Conservation (phyloP, 257 asterid genomes). For the Capsicum pubescens region DNA sequence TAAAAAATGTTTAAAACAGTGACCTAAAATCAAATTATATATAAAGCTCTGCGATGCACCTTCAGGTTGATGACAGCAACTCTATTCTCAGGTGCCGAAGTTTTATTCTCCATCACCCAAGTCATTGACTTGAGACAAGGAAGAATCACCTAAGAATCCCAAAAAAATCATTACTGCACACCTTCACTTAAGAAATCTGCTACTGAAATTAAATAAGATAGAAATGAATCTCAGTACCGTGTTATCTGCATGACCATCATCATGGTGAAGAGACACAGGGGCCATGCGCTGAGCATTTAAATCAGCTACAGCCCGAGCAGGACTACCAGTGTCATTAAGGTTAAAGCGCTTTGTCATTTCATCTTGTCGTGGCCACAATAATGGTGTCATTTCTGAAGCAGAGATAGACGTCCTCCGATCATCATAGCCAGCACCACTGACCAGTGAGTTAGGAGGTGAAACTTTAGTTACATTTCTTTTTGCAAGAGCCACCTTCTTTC, state of each 20-base stretch:
- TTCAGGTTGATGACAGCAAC: constrained; percentile 85
- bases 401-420: constrained; percentile 50
- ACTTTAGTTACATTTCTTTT: constrained; percentile 67
- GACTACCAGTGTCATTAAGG: constrained; percentile 61
- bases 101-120: constrained; percentile 92
- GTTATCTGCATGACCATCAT: constrained; percentile 58
- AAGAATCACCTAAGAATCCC: constrained; percentile 58
- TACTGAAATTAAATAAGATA: background rate
- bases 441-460: constrained; percentile 61
- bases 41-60: constrained; percentile 50
- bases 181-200: constrained; percentile 14
- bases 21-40: constrained; percentile 8
- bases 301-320: constrained; percentile 51
- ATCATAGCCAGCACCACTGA: constrained; percentile 57
- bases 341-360: constrained; percentile 60
- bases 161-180: constrained; percentile 28
- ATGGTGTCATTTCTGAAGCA: constrained; percentile 61
- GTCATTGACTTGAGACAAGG: constrained; percentile 95
- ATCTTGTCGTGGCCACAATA: constrained; percentile 82
- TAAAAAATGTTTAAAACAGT: background rate
- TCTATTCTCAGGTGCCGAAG: constrained; percentile 62
- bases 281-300: constrained; percentile 53
- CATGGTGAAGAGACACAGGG: constrained; percentile 64
- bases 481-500: constrained; percentile 62
- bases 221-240: constrained; percentile 51